Base-by-base conservation (phyloP, 768 basidiomycete genomes). In the Austroboletus eburneus region DNA sequence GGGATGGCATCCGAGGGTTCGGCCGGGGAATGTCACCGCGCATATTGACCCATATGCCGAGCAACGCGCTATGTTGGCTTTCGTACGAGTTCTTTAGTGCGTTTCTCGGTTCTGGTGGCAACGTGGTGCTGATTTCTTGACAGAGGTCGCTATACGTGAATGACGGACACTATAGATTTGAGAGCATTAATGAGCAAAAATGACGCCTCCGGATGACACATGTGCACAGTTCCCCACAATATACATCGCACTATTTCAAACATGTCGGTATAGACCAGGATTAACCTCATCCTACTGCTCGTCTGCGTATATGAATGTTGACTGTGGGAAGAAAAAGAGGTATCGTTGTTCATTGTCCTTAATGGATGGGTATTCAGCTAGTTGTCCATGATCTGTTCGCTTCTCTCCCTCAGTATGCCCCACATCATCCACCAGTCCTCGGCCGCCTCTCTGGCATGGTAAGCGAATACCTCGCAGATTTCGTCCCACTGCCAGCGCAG, bases 51-150 rank as follows among this genome's bases (percentile, higher is more conserved):
- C 90, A 88, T 58, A 90, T 97, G 83, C 96, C 96, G 6, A 93
- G 90, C 63, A 96, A 95, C 43, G 96, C 96, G 9, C 74, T 99
- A 40, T 95, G 90, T 69, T 99, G 95, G 96, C 72, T 94, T 64
- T 94, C 92, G 43, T 94, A 97, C 61, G 94, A 97, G 69, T 96
- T 95, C 72, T 96, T 96, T 79, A 96, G 93, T 95, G 65, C 72
- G 93, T 83, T 42, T 43, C 39, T 44, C 18, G 32, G 46, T 44
- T 16, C 22, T 38, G 22, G 23, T n/a, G n/a, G n/a, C 21, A 22
- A 29, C 27, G 25, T 40, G 34, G 10, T 24, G 9, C 50, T 58
- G 48, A 58, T 35, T 35, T 32, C 18, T 54, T 61, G 49, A n/a
- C 68, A 85, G 83, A 85, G 68, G 80, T 74, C 49, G 79, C 80